Conservation (phyloP, 805 yeast species). For the Candida arabinofermentans region DNA sequence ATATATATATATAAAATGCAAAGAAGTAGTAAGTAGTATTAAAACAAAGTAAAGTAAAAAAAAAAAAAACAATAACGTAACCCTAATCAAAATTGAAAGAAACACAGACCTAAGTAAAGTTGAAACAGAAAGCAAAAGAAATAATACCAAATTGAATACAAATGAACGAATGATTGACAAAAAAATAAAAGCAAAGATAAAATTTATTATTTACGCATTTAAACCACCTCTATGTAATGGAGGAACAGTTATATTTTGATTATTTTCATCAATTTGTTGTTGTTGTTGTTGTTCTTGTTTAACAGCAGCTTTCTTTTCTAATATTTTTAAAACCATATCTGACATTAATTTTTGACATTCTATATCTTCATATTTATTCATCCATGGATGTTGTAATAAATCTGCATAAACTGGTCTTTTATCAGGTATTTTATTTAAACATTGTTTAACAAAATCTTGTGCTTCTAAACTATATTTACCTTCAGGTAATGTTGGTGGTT, state of each 20-base stretch:
- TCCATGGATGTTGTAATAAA: conserved; percentile 82
- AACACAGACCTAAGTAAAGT: no score
- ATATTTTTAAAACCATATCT: conserved; percentile 32
- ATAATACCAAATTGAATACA: no score
- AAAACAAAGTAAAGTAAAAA: no score
- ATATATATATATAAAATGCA: no score
- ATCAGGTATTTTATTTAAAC: conserved; percentile 77
- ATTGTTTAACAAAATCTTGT: conserved; percentile 69
- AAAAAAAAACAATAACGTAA: no score
- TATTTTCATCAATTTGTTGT: not conserved
- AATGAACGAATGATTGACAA: not conserved
- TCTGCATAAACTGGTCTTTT: conserved; percentile 77
- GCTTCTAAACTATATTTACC: conserved; percentile 70
- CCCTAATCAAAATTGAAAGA: no score
- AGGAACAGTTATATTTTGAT: conserved; percentile 13
- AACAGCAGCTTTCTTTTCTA: conserved; percentile 27
- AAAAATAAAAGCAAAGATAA: not conserved
- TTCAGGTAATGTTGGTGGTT: conserved; percentile 74
- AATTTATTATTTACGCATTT: not conserved
- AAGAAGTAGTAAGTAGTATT: no score
- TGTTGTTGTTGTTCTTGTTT: conserved; percentile 4
- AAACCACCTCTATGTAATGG: conserved; percentile 19
- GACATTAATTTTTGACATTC: conserved; percentile 26
- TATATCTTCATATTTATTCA: conserved; percentile 45
- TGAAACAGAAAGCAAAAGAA: no score